Percentiles rank a stretch among this genome's conserved stretches.
Evolutionary conservation across 202 grass and related monocot genomes (phyloP).

Genomic region (Panicum virgatum): DNA sequence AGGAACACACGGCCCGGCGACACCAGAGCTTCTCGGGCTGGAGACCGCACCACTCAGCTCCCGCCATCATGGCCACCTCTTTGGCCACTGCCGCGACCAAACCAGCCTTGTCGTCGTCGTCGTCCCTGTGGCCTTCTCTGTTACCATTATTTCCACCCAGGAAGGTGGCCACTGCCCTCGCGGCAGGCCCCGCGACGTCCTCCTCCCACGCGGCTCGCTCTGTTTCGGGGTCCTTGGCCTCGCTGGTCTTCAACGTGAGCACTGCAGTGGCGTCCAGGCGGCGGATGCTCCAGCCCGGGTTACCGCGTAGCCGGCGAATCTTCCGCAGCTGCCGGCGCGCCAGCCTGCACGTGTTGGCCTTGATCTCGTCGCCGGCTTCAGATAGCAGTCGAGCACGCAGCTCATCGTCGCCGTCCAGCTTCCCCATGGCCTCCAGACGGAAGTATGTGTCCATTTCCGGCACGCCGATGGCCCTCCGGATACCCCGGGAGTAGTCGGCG

Average conservation of each 20-base stretch:
- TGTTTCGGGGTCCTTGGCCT: neutral
- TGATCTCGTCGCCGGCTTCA: constrained; percentile 38
- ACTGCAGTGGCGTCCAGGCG: constrained; percentile 45
- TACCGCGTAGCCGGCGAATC: constrained; percentile 33
- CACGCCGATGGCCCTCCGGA: constrained; percentile 58
- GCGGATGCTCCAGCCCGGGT: constrained; percentile 41
- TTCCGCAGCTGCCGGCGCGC: constrained; percentile 43
- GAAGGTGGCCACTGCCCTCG: constrained; percentile 30
- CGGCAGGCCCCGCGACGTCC: constrained; percentile 30
- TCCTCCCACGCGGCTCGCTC: constrained; percentile 47
- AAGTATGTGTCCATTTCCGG: constrained; percentile 61
- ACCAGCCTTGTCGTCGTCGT: too few species aligned
- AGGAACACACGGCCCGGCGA: too few species aligned
- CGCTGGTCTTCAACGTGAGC: constrained; percentile 26
- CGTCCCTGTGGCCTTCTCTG: too few species aligned
- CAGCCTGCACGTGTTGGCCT: constrained; percentile 54
- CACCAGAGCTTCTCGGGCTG: too few species aligned
- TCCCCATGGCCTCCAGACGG: neutral
- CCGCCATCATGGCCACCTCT: too few species aligned
- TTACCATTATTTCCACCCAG: neutral
- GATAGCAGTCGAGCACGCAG: neutral
- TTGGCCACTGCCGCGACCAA: too few species aligned
- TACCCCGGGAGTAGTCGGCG: constrained; percentile 48
- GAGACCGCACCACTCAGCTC: too few species aligned
- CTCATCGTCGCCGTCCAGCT: neutral